phyloP scores from a whole-genome alignment of 257 asterid species.

The Datura wrightii region DNA sequence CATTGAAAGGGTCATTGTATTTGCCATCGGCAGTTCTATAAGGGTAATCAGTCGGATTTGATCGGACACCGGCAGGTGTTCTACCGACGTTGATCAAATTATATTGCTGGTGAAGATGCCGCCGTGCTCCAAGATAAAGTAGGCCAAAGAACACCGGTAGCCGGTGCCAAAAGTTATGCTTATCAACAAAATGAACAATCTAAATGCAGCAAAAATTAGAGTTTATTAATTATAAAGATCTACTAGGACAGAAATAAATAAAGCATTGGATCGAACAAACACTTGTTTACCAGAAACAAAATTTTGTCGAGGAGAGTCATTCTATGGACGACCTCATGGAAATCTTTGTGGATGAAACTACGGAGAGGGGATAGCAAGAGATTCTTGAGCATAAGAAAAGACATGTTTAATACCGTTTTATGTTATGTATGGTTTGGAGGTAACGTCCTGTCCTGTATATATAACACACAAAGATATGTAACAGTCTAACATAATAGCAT shows the following conservation, averaged over 20 bases:
- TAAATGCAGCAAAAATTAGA: neutral
- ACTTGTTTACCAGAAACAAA: constrained; percentile 51
- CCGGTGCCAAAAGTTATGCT: constrained; percentile 54
- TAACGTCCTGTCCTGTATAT: neutral
- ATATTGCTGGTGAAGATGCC: constrained; percentile 59
- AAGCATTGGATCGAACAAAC: neutral
- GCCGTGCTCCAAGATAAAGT: constrained; percentile 51
- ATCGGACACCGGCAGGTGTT: constrained; percentile 43
- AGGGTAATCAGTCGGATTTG: constrained; percentile 50
- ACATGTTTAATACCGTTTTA: neutral
- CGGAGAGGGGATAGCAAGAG: constrained; percentile 45
- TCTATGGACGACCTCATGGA: constrained; percentile 42
- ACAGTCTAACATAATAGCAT: neutral
- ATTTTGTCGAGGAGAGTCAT: constrained; percentile 57
- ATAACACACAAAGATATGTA: too few relatives aligned
- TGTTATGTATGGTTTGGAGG: neutral
- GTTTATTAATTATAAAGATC: neutral
- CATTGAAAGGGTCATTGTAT: constrained; percentile 53
- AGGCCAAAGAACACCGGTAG: constrained; percentile 66
- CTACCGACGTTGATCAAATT: constrained; percentile 65
- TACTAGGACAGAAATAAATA: neutral
- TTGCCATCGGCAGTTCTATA: constrained; percentile 56
- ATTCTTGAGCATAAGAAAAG: constrained; percentile 40
- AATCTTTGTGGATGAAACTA: constrained; percentile 54
- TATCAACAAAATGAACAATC: constrained; percentile 52